Base-by-base conservation (phyloP, 768 basidiomycete species). In the Mrakia gelida region DNA sequence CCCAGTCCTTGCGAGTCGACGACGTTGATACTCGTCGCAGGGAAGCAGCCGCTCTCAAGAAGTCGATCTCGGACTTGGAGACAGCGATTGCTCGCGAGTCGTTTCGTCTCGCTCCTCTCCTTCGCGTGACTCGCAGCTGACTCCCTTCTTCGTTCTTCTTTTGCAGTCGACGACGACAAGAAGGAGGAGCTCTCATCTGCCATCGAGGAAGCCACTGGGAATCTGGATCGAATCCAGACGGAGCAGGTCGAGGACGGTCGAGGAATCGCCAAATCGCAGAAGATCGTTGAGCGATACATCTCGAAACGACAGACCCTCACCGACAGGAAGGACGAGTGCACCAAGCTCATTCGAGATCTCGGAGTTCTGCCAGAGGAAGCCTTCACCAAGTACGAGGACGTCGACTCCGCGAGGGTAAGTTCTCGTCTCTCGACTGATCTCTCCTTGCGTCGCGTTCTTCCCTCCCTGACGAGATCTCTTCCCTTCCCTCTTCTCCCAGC, bases 291-390 rank as follows among this genome's bases (percentile, higher is more conserved):
- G 82, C 89, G 96, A 28, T 97, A 95, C 84, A 88, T 96, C 11
- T 91, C 94, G 34, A 98, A 98, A 85, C 89, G 91, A 59, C 92
- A 94, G 83, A 92, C 97, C 87, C 87, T 98, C 21, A 81, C 88
- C 30, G 88, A 88, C 56, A 89, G 95, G 67, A 94, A 93, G 83
- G 96, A 98, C 77, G 96, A 98, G 81, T 95, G 94, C 83, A 96
- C 92, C 83, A 89, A 94, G 81, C 95, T 92, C 84, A 97, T 98
- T 80, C 91, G 97, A 71, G 97, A 98, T 81, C 88, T 99, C 18
- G 97, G 97, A 52, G 95, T 98, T 0, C 85, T 98, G 23, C 97
- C 97, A 0, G 95, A 98, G 85, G 96, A 98, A 84, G 97, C 97
- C 0, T 98, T 95, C 81, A 91, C 93, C 83, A 98, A 98, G 85